phyloP scores from a whole-genome alignment of 352 stramenopile genomes.

The Pythium sp. region DNA sequence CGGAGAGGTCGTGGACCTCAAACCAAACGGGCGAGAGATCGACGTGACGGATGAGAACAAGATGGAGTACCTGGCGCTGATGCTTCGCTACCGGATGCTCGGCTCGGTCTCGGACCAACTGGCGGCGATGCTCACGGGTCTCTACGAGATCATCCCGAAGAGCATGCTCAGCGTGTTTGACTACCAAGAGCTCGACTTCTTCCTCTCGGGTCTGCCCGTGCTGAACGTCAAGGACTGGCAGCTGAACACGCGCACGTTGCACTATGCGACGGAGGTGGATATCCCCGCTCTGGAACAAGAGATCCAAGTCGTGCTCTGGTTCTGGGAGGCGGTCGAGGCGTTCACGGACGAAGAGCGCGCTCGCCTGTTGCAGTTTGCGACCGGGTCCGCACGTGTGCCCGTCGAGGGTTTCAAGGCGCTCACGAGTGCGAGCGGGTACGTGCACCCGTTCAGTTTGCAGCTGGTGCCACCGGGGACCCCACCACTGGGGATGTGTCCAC shows the following conservation, averaged over 20 bases:
- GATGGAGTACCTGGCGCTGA: slow-evolving; percentile 92
- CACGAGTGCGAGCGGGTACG: slow-evolving; percentile 76
- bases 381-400: slow-evolving; percentile 93
- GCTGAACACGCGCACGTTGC: slow-evolving; percentile 56
- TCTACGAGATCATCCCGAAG: slow-evolving; percentile 92
- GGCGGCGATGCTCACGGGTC: slow-evolving; percentile 86
- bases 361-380: slow-evolving; percentile 97
- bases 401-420: slow-evolving; percentile 82
- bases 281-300: slow-evolving; percentile 45
- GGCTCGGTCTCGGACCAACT: slow-evolving; percentile 90
- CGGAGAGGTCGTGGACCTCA: slow-evolving; percentile 85
- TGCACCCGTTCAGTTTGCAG: slow-evolving; percentile 80
- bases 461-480: slow-evolving; percentile 48
- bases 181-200: slow-evolving; percentile 95
- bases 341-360: slow-evolving; percentile 93
- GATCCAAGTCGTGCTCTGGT: slow-evolving; percentile 83
- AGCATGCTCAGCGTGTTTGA: slow-evolving; percentile 89
- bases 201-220: slow-evolving; percentile 84
- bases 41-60: slow-evolving; percentile 95
- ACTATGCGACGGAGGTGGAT: slow-evolving; percentile 46
- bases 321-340: slow-evolving; percentile 83
- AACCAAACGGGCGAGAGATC: slow-evolving; percentile 85
- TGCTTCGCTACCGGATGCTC: slow-evolving; percentile 93
- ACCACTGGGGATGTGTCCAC: slow-evolving; percentile 59
- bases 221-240: slow-evolving; percentile 90